Percentiles rank a stretch among this genome's conserved stretches.
phyloP scores from a whole-genome alignment of 352 stramenopile species.

The Blastocystis sp. region DNA sequence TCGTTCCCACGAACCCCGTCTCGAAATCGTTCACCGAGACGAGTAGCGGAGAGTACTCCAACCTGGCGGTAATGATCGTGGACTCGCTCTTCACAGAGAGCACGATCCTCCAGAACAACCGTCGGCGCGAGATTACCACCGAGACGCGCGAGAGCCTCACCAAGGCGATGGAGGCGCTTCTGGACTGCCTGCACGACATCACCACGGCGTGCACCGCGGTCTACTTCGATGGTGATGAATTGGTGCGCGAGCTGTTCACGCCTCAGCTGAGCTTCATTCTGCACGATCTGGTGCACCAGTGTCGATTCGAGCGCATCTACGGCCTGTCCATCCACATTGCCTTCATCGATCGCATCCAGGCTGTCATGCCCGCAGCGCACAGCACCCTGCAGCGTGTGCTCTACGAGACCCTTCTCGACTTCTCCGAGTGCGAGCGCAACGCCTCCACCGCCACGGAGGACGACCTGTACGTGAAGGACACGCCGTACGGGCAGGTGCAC shows the following conservation, averaged over 20 bases:
- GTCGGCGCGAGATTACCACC: conserved; percentile 7
- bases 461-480: conserved; percentile 23
- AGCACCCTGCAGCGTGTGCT: neutral
- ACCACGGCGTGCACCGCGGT: neutral
- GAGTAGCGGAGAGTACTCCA: neutral
- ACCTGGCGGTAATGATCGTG: conserved; percentile 21
- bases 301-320: conserved; percentile 48
- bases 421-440: conserved; percentile 20
- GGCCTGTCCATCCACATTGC: conserved; percentile 42
- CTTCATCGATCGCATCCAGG: neutral
- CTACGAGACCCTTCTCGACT: conserved; percentile 41
- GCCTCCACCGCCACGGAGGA: neutral
- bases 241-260: neutral
- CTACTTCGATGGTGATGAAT: conserved; percentile 6
- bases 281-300: conserved; percentile 3
- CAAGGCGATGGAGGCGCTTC: conserved; percentile 13
- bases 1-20: conserved; percentile 5
- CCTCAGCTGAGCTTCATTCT: neutral
- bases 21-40: neutral
- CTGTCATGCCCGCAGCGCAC: neutral
- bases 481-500: conserved; percentile 34
- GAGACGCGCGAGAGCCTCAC: neutral
- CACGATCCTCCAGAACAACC: conserved; percentile 39
- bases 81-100: conserved; percentile 8
- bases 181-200: neutral